These are phyloP conservation scores for Mercurialis annua DNA, from an alignment of 345 rosid genomes.

Conservation along the genomic window DNA sequence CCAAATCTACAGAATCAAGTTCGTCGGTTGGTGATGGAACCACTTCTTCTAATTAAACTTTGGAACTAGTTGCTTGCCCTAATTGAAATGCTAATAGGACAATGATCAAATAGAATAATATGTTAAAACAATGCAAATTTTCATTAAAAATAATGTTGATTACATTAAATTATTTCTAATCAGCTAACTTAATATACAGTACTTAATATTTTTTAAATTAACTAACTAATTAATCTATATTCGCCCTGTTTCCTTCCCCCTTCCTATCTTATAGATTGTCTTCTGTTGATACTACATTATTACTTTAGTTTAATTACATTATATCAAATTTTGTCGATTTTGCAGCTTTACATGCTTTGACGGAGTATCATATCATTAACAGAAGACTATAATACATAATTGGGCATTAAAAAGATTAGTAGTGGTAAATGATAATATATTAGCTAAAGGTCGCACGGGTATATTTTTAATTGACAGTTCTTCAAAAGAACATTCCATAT, in stretches of 20 bases:
- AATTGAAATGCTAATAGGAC: background rate
- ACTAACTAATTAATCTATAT: background rate
- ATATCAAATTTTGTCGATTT: too few relatives aligned
- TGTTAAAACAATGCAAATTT: conserved; percentile 2
- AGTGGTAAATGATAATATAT: too few relatives aligned
- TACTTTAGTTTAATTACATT: conserved; percentile 10
- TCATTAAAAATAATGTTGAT: background rate
- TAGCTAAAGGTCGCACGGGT: too few relatives aligned
- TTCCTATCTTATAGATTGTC: conserved; percentile 27
- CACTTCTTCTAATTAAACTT: conserved; percentile 9
- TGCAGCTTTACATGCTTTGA: too few relatives aligned
- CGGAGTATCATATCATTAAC: too few relatives aligned
- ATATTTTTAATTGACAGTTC: too few relatives aligned
- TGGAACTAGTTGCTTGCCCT: conserved; percentile 9
- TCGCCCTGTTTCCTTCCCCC: conserved; percentile 15
- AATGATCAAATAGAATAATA: background rate
- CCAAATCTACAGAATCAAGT: conserved; percentile 8
- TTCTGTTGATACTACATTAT: conserved; percentile 23
- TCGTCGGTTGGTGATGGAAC: conserved; percentile 22
- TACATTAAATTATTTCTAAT: background rate
- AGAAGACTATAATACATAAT: too few relatives aligned
- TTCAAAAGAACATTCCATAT: too few relatives aligned
- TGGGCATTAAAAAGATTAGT: too few relatives aligned
- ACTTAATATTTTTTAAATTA: background rate
- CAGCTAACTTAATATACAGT: background rate